Percentiles rank a stretch among this genome's conserved stretches.
Evolutionary conservation across 768 basidiomycete genomes (phyloP).

Genomic region (Hortiboletus flavorubellus): DNA sequence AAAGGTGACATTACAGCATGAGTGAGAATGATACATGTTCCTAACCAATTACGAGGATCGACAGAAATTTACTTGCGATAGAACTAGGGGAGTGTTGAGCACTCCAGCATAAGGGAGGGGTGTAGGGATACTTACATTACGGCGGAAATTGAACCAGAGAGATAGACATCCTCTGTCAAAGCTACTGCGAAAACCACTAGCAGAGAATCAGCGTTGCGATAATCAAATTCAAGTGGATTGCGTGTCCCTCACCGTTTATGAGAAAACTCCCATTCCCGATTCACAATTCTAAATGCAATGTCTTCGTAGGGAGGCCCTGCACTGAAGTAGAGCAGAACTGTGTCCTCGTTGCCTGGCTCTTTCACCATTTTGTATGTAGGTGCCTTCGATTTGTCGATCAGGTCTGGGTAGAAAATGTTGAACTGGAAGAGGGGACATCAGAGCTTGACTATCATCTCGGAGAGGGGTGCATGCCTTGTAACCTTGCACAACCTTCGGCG

Average conservation of each 20-base stretch:
- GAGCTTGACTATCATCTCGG: neutral
- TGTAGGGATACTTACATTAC: constrained; percentile 61
- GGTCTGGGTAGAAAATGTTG: constrained; percentile 98
- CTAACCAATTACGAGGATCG: constrained; percentile 15
- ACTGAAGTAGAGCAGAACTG: constrained; percentile 87
- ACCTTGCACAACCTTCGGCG: constrained; percentile 98
- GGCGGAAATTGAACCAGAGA: constrained; percentile 94
- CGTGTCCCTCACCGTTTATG: constrained; percentile 72
- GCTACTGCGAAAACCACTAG: constrained; percentile 91
- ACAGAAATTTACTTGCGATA: constrained; percentile 63
- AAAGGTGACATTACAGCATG: constrained; percentile 30
- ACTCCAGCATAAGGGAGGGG: constrained; percentile 9
- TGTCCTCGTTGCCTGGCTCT: constrained; percentile 93
- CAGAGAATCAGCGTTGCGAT: constrained; percentile 11
- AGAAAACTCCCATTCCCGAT: constrained; percentile 97
- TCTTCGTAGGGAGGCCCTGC: constrained; percentile 99
- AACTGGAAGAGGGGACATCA: constrained; percentile 46
- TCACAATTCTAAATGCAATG: constrained; percentile 96
- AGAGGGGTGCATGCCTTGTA: constrained; percentile 65
- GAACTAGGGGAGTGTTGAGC: constrained; percentile 47
- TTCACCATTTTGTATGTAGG: constrained; percentile 96
- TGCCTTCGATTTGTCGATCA: constrained; percentile 97
- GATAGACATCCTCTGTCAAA: constrained; percentile 97
- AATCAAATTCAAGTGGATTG: constrained; percentile 7
- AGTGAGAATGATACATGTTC: constrained; percentile 20